A percentile compares a stretch with the other conserved stretches of the same genome.
Evolutionary conservation across 257 asterid genomes (phyloP).

Genomic region (Solanum peruvianum): DNA sequence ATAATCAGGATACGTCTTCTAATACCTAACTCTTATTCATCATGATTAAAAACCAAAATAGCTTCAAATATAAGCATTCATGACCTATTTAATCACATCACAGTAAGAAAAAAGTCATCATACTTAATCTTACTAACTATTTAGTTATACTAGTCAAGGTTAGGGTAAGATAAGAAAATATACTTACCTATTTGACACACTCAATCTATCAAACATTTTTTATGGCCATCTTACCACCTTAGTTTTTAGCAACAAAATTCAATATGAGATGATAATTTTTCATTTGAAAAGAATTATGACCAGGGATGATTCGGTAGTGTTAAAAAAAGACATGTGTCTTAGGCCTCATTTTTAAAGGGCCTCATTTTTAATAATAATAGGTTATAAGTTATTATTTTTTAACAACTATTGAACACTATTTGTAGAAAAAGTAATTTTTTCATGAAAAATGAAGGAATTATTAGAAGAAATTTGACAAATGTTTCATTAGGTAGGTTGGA

Average conservation of each 20-base stretch:
- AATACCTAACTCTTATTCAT: background rate
- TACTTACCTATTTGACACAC: background rate
- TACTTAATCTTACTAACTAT: background rate
- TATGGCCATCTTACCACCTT: background rate
- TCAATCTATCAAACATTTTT: background rate
- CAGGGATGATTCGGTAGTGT: too few relatives aligned
- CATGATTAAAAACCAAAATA: background rate
- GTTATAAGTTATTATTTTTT: too few relatives aligned
- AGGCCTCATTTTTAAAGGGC: too few relatives aligned
- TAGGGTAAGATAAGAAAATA: background rate
- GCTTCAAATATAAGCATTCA: background rate
- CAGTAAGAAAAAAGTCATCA: background rate
- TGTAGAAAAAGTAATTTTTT: too few relatives aligned
- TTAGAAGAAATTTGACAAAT: too few relatives aligned
- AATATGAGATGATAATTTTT: background rate
- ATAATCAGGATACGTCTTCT: background rate
- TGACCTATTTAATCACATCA: background rate
- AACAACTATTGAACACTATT: too few relatives aligned
- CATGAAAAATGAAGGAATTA: too few relatives aligned
- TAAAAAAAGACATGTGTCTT: too few relatives aligned
- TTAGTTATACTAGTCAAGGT: background rate
- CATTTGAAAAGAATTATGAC: background rate
- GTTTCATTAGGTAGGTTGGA: slow-evolving; percentile 62
- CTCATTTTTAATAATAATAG: background rate
- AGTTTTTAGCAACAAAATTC: background rate